These are phyloP conservation scores for Spathaspora hagerdaliae DNA, from an alignment of 805 yeast genomes.

Conservation along the genomic window DNA sequence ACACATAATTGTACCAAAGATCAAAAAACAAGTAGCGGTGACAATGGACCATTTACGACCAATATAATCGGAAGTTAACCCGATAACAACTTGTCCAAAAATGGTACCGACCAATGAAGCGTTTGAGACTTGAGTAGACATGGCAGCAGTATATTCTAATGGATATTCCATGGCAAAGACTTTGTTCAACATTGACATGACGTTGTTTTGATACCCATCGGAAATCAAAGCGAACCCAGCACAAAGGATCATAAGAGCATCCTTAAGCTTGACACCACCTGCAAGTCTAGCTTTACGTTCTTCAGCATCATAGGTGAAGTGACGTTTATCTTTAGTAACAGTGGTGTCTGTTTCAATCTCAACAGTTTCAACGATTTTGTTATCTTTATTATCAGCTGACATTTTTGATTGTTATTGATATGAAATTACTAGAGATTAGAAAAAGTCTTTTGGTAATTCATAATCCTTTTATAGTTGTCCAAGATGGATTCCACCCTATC, in stretches of 20 bases:
- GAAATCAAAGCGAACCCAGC: conserved; percentile 74
- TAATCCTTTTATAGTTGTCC: too few relatives aligned
- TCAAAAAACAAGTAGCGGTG: conserved; percentile 56
- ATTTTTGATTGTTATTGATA: neutral
- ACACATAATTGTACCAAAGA: conserved; percentile 61
- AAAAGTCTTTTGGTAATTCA: neutral
- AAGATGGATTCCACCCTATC: too few relatives aligned
- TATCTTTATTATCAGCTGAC: neutral
- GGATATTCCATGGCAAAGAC: conserved; percentile 50
- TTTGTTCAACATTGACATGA: conserved; percentile 66
- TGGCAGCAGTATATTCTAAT: conserved; percentile 34
- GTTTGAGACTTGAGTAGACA: conserved; percentile 66
- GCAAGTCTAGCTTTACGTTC: conserved; percentile 25
- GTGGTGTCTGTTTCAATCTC: neutral
- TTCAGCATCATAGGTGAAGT: conserved; percentile 29
- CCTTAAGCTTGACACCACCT: conserved; percentile 22
- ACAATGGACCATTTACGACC: conserved; percentile 73
- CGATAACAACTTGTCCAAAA: conserved; percentile 65
- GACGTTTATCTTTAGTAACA: conserved; percentile 4
- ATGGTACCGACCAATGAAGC: conserved; percentile 67
- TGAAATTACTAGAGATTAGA: neutral
- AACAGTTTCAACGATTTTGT: neutral
- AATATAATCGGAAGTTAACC: conserved; percentile 59
- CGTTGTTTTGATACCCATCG: conserved; percentile 74
- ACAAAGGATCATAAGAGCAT: conserved; percentile 48